Evolutionary conservation across 202 grass and related monocot species (phyloP).

Genomic region (Panicum hallii): DNA sequence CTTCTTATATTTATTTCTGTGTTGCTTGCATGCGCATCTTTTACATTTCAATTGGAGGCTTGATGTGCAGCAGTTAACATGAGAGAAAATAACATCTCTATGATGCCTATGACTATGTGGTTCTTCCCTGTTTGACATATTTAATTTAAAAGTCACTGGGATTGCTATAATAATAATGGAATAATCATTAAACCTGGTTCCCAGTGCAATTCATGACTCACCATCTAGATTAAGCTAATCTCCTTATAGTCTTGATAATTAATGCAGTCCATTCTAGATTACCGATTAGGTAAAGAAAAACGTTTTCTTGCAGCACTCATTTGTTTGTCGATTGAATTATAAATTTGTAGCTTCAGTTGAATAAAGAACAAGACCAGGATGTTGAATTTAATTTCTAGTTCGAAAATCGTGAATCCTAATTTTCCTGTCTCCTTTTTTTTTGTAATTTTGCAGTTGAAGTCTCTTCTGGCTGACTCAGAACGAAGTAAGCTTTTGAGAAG

Average conservation of each 20-base stretch:
- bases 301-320: neutral
- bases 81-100: neutral
- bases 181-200: neutral
- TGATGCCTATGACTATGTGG: neutral
- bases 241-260: neutral
- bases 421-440: slow-evolving; percentile 16
- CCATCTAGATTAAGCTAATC: neutral
- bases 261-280: neutral
- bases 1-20: neutral
- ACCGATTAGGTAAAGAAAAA: too few relatives aligned
- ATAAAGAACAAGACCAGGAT: slow-evolving; percentile 12
- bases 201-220: neutral
- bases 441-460: slow-evolving; percentile 75
- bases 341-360: slow-evolving; percentile 9
- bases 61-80: neutral
- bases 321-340: neutral
- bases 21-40: neutral
- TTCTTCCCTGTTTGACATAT: neutral
- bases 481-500: slow-evolving; percentile 72
- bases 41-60: neutral
- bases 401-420: neutral
- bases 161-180: too few relatives aligned
- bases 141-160: neutral
- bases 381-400: neutral
- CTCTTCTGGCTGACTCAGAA: slow-evolving; percentile 82